phyloP scores from a whole-genome alignment of 192 early-diverging fungal genomes.

The Entophlyctis luteolus region DNA sequence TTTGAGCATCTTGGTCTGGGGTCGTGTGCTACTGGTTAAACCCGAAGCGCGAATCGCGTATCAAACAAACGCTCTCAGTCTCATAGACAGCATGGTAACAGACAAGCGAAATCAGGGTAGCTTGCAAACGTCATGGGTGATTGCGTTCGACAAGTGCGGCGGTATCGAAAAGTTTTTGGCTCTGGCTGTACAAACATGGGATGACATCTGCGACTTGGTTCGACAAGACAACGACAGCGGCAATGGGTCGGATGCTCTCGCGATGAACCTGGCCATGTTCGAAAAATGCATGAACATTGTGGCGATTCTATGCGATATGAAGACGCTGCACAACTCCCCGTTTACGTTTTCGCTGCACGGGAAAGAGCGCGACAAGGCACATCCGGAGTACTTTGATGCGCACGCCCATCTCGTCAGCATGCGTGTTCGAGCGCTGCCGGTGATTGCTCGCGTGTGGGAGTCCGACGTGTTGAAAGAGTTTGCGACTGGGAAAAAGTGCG shows the following conservation, averaged over 20 bases:
- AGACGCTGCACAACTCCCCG: conserved; percentile 71
- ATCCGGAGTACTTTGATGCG: conserved; percentile 63
- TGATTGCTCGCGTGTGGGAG: conserved; percentile 61
- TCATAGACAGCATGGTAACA: conserved; percentile 15
- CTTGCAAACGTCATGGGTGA: conserved; percentile 61
- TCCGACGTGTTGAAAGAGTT: conserved; percentile 52
- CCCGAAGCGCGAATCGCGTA: neutral
- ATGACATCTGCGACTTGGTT: neutral
- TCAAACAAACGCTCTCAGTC: neutral
- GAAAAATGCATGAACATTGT: conserved; percentile 63
- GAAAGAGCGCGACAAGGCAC: conserved; percentile 53
- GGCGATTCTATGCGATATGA: conserved; percentile 64
- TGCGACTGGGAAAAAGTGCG: neutral
- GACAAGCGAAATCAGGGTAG: conserved; percentile 50
- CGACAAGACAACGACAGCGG: neutral
- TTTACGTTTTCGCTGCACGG: conserved; percentile 50
- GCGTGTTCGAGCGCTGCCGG: conserved; percentile 57
- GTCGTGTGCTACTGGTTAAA: neutral
- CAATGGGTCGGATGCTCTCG: neutral
- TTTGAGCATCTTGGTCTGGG: conserved; percentile 50
- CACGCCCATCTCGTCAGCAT: conserved; percentile 63
- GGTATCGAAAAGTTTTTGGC: conserved; percentile 52
- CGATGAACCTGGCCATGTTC: conserved; percentile 46
- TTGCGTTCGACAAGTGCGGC: conserved; percentile 56
- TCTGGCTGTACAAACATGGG: conserved; percentile 49